Evolutionary conservation across 2,329 filamentous ascomycete species (phyloP).

Genomic region (Tolypocladium album): DNA sequence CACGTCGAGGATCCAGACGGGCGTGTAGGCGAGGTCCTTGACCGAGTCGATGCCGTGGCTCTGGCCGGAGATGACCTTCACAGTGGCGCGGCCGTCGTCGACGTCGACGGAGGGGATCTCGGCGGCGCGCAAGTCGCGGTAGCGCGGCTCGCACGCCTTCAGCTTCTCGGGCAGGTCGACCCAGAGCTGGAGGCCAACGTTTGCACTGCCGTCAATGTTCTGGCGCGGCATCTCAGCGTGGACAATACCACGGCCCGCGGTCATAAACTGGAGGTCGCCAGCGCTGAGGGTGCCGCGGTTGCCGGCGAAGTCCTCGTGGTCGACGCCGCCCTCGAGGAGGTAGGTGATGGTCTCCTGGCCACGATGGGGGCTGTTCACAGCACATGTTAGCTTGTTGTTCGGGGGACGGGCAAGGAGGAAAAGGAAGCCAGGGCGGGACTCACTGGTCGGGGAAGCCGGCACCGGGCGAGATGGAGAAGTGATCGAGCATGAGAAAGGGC

Average conservation of each 20-base stretch:
- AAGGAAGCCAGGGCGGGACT: slow-evolving; percentile 5
- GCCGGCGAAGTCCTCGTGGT: slow-evolving; percentile 88
- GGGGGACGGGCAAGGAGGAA: not conserved
- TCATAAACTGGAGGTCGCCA: slow-evolving; percentile 98
- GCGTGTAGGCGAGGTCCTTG: slow-evolving; percentile 87
- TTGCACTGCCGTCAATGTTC: slow-evolving; percentile 63
- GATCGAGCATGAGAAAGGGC: slow-evolving; percentile 93
- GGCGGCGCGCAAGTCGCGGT: slow-evolving; percentile 67
- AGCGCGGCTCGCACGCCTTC: slow-evolving; percentile 84
- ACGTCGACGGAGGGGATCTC: slow-evolving; percentile 71
- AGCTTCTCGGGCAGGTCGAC: slow-evolving; percentile 76
- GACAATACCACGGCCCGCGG: slow-evolving; percentile 80
- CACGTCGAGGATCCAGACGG: slow-evolving; percentile 91
- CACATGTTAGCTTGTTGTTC: not conserved
- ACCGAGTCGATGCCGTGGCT: slow-evolving; percentile 77
- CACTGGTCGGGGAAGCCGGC: slow-evolving; percentile 84
- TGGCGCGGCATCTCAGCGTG: slow-evolving; percentile 91
- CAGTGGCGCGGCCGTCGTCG: slow-evolving; percentile 61
- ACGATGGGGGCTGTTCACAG: slow-evolving; percentile 39
- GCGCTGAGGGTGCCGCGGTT: slow-evolving; percentile 72
- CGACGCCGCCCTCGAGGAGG: slow-evolving; percentile 71
- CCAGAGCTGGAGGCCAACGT: slow-evolving; percentile 89
- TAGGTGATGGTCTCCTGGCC: slow-evolving; percentile 88
- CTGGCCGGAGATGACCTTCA: slow-evolving; percentile 87
- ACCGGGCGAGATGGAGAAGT: slow-evolving; percentile 71